Conservation (phyloP, 495 filamentous ascomycete genomes). For the Xylaria longipes region DNA sequence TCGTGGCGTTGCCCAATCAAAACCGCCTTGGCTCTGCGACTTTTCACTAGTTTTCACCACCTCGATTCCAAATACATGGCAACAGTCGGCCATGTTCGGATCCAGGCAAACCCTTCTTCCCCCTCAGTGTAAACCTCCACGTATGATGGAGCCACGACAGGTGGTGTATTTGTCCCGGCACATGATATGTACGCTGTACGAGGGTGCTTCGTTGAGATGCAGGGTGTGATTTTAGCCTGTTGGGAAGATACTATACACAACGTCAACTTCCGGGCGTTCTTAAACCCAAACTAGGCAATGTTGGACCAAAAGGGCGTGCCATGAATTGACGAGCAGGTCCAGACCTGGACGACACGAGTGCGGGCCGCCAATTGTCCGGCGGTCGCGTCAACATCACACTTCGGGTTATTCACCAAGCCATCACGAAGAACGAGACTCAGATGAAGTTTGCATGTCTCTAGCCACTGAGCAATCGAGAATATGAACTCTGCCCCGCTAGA, state of each 20-base stretch:
- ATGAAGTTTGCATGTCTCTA: not conserved
- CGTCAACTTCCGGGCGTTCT: not conserved
- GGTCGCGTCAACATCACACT: not conserved
- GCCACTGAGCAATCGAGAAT: not conserved
- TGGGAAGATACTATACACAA: slow-evolving; percentile 5
- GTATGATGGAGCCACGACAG: not conserved
- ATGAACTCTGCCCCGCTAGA: not conserved
- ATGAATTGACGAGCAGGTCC: not conserved
- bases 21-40: slow-evolving; percentile 1
- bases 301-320: not conserved
- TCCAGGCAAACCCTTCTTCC: not conserved
- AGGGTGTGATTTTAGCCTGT: slow-evolving; percentile 13
- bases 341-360: not conserved
- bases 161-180: not conserved
- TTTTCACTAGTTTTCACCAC: slow-evolving; percentile 7
- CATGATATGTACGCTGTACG: not conserved
- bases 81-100: not conserved
- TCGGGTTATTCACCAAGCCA: not conserved
- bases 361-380: not conserved
- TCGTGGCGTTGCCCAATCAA: slow-evolving; percentile 16
- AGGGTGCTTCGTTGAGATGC: slow-evolving; percentile 2
- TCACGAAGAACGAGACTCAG: not conserved
- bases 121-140: not conserved
- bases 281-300: slow-evolving; percentile 2
- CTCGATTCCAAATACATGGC: slow-evolving; percentile 23